Percentiles rank a stretch among this genome's conserved stretches.
Evolutionary conservation across 805 yeast genomes (phyloP).

Genomic region (Candida sonorensis): DNA sequence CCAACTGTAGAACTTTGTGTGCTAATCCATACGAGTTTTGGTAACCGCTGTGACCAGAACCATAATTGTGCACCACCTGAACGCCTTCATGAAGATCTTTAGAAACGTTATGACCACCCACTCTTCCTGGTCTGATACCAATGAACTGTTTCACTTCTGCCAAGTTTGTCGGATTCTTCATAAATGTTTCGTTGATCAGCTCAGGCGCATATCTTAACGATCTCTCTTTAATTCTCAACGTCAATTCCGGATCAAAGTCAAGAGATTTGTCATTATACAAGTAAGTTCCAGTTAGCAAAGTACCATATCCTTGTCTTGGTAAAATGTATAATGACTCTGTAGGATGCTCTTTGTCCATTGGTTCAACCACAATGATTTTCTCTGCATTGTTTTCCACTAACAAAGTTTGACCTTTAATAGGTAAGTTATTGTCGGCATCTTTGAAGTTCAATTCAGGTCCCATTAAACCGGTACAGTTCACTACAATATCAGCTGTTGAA

Average conservation of each 20-base stretch:
- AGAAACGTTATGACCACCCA: constrained; percentile 47
- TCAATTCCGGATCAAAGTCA: constrained; percentile 39
- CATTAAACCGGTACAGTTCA: constrained; percentile 49
- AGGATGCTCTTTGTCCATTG: constrained; percentile 25
- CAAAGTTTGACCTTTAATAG: constrained; percentile 54
- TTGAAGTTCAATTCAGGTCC: constrained; percentile 41
- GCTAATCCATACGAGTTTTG: constrained; percentile 35
- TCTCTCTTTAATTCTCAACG: constrained; percentile 35
- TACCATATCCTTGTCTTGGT: constrained; percentile 65
- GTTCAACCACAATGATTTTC: constrained; percentile 28
- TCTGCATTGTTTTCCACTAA: constrained; percentile 40
- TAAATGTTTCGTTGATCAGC: constrained; percentile 23
- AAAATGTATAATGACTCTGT: constrained; percentile 48
- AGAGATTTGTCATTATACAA: constrained; percentile 16
- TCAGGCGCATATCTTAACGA: constrained; percentile 47
- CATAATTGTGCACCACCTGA: constrained; percentile 53
- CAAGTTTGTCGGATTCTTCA: constrained; percentile 33
- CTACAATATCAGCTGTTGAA: constrained; percentile 34
- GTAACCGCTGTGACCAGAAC: constrained; percentile 74
- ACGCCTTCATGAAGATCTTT: constrained; percentile 20
- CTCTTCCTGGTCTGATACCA: constrained; percentile 66
- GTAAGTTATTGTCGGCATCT: constrained; percentile 34
- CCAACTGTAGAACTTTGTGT: constrained; percentile 15
- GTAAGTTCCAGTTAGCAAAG: constrained; percentile 50
- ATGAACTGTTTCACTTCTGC: constrained; percentile 52